phyloP scores from a whole-genome alignment of 305 asterid species.

The Solanum aculeatissimum region DNA sequence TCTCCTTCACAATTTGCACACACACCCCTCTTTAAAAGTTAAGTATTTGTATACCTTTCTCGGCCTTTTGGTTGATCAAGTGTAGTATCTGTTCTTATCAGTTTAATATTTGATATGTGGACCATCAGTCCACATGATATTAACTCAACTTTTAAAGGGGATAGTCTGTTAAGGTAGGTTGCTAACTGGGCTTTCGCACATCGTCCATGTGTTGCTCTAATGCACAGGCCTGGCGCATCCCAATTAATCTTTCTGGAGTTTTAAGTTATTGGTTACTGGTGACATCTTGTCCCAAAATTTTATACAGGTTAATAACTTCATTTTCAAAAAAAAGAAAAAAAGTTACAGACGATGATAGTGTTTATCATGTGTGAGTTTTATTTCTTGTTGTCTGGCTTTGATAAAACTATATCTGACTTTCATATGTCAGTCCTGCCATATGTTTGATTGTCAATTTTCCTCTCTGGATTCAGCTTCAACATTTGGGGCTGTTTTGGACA shows the following conservation, averaged over 20 bases:
- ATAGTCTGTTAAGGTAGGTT: not conserved
- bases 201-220: not conserved
- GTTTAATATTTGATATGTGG: slow-evolving; percentile 33
- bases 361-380: not conserved
- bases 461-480: slow-evolving; percentile 66
- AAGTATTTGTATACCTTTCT: slow-evolving; percentile 22
- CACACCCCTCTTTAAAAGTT: too few species aligned
- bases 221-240: not conserved
- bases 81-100: slow-evolving; percentile 44
- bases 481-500: slow-evolving; percentile 96
- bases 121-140: not conserved
- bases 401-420: not conserved
- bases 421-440: not conserved
- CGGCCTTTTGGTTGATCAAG: slow-evolving; percentile 49
- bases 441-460: not conserved
- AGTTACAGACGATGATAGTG: not conserved
- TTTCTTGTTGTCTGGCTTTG: not conserved
- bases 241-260: not conserved
- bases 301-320: not conserved
- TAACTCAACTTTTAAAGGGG: not conserved
- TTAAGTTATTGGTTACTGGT: not conserved
- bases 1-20: not conserved
- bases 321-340: not conserved
- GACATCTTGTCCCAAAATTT: not conserved
- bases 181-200: not conserved